Evolutionary conservation across 208 protist genomes (phyloP).

Genomic region (Acanthamoeba triangularis): DNA sequence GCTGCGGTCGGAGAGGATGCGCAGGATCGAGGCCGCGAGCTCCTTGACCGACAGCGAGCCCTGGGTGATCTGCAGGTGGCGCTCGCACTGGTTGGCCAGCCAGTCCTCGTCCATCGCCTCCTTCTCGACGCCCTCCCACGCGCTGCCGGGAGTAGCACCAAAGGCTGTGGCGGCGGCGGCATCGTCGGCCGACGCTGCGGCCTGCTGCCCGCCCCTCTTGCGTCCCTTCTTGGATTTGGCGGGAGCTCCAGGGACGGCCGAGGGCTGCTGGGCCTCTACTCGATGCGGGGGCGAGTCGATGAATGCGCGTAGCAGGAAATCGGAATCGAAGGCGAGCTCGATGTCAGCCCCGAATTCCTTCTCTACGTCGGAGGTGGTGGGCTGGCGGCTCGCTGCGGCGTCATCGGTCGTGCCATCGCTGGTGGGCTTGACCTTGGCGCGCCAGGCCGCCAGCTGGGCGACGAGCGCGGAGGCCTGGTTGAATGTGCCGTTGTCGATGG

Average conservation of each 20-base stretch:
- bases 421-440: background rate
- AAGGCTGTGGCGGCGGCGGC: background rate
- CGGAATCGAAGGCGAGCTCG: constrained; percentile 58
- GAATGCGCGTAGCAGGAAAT: constrained; percentile 65
- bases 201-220: background rate
- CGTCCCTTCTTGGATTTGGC: constrained; percentile 10
- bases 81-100: constrained; percentile 67
- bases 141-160: background rate
- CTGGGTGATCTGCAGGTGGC: constrained; percentile 46
- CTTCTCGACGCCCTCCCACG: constrained; percentile 54
- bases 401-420: background rate
- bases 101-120: constrained; percentile 53
- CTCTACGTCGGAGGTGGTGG: background rate
- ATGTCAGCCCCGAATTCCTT: constrained; percentile 65
- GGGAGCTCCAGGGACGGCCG: background rate
- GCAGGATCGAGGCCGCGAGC: constrained; percentile 62
- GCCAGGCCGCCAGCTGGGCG: constrained; percentile 11
- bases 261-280: background rate
- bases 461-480: constrained; percentile 24
- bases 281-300: constrained; percentile 11
- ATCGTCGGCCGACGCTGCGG: background rate
- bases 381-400: background rate
- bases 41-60: constrained; percentile 44
- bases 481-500: constrained; percentile 19
- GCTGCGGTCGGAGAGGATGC: constrained; percentile 60